Base-by-base conservation (phyloP, 352 stramenopile species). In the Phytophthora sp. region DNA sequence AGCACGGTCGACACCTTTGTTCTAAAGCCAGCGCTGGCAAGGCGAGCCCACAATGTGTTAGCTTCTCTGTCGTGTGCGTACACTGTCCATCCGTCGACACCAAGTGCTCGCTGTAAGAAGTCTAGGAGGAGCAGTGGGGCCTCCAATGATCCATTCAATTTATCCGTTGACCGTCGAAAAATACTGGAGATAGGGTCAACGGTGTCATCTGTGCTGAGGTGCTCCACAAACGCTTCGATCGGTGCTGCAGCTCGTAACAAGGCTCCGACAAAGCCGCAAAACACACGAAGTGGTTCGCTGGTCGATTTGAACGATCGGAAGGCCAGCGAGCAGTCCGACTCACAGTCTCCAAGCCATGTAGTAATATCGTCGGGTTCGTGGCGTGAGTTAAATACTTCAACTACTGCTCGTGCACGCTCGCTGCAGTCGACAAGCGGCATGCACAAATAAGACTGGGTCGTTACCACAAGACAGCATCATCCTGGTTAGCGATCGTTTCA, bases 301-400 rank as follows among this genome's bases (percentile, higher is more conserved):
- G 62, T 58, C 15, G 53, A 50, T 45, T 49, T 64, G 38, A 57
- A 43, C 18, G 38, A 63, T 12, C 54, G 38, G 17, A 51, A 62
- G n/a, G 54, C 23, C 21, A 56, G 26, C 5, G 58, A 62, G 15
- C 49, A 26, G n/a, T 66, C 68, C 10, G 48, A 41, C 10, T 73
- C 63, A 9, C 48, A 67, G 2, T 72, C 62, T 24, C 68, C 55
- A 6, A 91, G 73, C 80, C 80, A 91, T 7, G 62, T 51, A 0
- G 52, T 64, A 49, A 89, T 55, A 13, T 79, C 56, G 13, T 69
- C 54, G 3, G 62, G 43, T 42, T 79, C 70, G 18, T 89, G 71
- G 15, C 76, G 78, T 3, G 80, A 80, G 63, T 91, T 91, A 62
- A 87, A 89, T 34, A 92, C 62, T 64, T 92, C 79, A 10, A 84